Evolutionary conservation across 768 basidiomycete species (phyloP), one percentile per base, ranked within the genome.

Genomic region (Crepidotus variabilis): DNA sequence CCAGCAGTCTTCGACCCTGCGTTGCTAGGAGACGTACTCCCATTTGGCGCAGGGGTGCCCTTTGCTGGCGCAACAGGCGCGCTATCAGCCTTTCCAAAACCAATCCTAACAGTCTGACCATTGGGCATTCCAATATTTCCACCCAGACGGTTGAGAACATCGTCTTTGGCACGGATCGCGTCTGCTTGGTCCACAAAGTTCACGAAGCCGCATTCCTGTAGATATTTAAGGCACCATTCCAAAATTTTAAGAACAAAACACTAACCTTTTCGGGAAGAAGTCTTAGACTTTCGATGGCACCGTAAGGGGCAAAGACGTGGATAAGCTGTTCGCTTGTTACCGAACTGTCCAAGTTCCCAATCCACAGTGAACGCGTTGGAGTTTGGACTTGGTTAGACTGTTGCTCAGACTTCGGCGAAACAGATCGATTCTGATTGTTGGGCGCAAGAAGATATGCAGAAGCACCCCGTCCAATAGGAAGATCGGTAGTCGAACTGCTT

Each of bases 71-170:
- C 90, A 39, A 92, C 86, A 28, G 96, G 96, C 4, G 93, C 96
- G 63, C 94, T 95, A 65, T 98, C 95, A 1, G 94, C 94, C 69
- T 98, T 99, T 22, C 96, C 97, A 68, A 97, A 99, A 1, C 97
- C 97, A 65, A 99, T 95, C 47, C 97, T 88, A 52, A 99, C 96
- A 1, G 92, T 93, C 70, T 94, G 93, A 13, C 94, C 94, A 61
- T 95, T 96, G 3, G 92, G 89, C 84, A 95, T 90, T 52, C 91
- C 90, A 58, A 97, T 94, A 62, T 92, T 90, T 6, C 96, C 95
- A 48, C 94, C 94, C 22, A 98, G 82, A 21, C 96, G 86, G 70
- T 96, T 98, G 53, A 97, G 79, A 39, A 99, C 95, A 71, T 99
- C 97, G 23, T 99, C 97, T 68, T 97, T 96, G 11, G 97, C 97